Conservation (phyloP, 371 early-diverging fungal species). For the Capniomyces stellatus region DNA sequence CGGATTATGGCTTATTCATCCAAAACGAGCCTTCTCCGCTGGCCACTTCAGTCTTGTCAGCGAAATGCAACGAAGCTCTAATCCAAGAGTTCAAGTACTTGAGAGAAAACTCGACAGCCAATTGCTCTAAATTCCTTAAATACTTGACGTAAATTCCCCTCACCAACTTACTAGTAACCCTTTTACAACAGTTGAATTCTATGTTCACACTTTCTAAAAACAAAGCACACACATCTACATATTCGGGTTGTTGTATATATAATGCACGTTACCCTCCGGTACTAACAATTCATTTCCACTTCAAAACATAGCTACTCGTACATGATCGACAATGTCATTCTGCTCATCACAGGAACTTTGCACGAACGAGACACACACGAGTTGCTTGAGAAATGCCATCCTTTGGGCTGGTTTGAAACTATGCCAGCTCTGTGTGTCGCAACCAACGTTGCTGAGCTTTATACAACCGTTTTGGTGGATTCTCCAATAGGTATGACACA, state of each 20-base stretch:
- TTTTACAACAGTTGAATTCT: too few species aligned
- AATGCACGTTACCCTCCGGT: too few species aligned
- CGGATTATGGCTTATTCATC: constrained; percentile 86
- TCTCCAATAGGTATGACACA: constrained; percentile 37
- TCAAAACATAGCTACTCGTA: constrained; percentile 68
- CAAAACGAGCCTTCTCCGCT: constrained; percentile 93
- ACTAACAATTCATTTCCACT: neutral
- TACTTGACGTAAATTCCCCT: constrained; percentile 89
- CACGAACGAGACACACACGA: constrained; percentile 92
- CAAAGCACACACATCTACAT: too few species aligned
- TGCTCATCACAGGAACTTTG: constrained; percentile 92
- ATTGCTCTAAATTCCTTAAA: constrained; percentile 78
- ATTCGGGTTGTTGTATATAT: too few species aligned
- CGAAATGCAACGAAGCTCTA: constrained; percentile 70
- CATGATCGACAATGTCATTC: constrained; percentile 98
- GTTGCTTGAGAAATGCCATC: constrained; percentile 87
- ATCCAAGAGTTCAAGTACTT: constrained; percentile 87
- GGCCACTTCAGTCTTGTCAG: constrained; percentile 78
- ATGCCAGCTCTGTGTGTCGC: constrained; percentile 96
- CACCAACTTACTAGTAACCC: too few species aligned
- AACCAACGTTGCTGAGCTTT: constrained; percentile 86
- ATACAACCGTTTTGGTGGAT: constrained; percentile 89
- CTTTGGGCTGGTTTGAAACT: constrained; percentile 87
- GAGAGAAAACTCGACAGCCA: constrained; percentile 61
- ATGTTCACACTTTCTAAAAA: too few species aligned